A percentile compares a stretch with the other conserved stretches of the same genome.
These are phyloP conservation scores for Croton setiger DNA, from an alignment of 441 rosid species.

Conservation along the genomic window DNA sequence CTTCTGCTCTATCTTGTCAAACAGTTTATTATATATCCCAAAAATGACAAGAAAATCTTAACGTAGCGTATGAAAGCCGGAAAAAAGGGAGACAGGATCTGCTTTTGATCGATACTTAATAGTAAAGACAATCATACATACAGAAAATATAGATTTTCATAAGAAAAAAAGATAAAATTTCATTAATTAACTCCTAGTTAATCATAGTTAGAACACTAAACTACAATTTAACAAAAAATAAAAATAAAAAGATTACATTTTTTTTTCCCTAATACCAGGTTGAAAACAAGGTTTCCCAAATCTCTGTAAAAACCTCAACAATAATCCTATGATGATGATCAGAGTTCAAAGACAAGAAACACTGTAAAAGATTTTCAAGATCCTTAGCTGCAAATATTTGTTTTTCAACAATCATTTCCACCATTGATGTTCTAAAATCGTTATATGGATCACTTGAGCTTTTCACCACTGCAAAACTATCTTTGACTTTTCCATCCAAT, in stretches of 20 bases:
- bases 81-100: conserved; percentile 4
- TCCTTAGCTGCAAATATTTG: conserved; percentile 67
- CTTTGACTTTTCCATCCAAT: conserved; percentile 42
- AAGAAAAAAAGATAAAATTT: background rate
- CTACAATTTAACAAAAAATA: conserved; percentile 13
- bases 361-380: conserved; percentile 70
- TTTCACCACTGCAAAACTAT: conserved; percentile 89
- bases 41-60: no score
- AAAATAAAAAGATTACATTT: conserved; percentile 4
- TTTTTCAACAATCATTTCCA: conserved; percentile 93
- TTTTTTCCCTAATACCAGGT: conserved; percentile 21
- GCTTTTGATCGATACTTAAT: background rate
- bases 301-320: conserved; percentile 72
- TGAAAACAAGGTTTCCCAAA: conserved; percentile 69
- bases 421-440: conserved; percentile 87
- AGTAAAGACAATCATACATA: background rate
- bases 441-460: conserved; percentile 73
- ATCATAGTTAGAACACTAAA: conserved; percentile 14
- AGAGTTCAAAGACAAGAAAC: conserved; percentile 80
- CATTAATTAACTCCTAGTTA: conserved; percentile 2
- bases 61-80: no score
- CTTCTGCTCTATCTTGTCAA: no score
- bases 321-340: conserved; percentile 66
- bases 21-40: no score
- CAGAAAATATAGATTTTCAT: background rate